Evolutionary conservation across 2,329 filamentous ascomycete genomes (phyloP), one percentile per base, ranked within the genome.

Genomic region (Rhinocladiella similis): DNA sequence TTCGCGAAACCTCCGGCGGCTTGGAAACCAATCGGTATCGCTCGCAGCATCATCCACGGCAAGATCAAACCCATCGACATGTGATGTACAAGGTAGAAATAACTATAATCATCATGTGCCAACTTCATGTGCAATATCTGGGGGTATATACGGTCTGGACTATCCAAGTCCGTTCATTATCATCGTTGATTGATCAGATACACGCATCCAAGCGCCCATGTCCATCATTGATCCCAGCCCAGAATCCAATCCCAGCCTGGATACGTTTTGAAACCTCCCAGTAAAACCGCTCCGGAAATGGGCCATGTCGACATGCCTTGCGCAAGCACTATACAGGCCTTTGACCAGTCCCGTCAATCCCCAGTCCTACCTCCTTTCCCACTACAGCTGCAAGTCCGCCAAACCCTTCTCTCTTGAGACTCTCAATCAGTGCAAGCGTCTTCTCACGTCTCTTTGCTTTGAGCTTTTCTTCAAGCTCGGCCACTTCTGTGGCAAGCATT

Each of bases 331-430:
- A 41, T 41, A 16, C 45, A 16, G 19, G 20, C 13, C 39, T 29
- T 18, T 27, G 13, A 12, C 27, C 39, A 3, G 29, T 25, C 20
- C 35, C 29, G 47, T 61, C 55, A 22, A 41, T 41, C 19, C 57
- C 54, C 29, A 64, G 29, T 22, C 60, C 63, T 3, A 64, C 63
- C 42, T 65, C 63, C 46, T 57, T 63, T n/a, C 60, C 60, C 2
- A 65, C 63, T 10, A 54, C 50, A 5, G 57, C 62, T 4, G 63
- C 62, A 16, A 65, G 56, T 10, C 53, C 51, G 33, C 52, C 62
- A 55, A 64, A 65, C n/a, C 63, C 63, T 59, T 65, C 62, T 27
- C 42, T 53, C 46, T 61, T 61, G 33, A 65, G 43, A 18, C 63
- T 54, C 39, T 65, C 62, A 29, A 64, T 61, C 50, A 65, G 50